Conservation (phyloP, 2,329 filamentous ascomycete genomes). For the Elsinoe fawcettii region DNA sequence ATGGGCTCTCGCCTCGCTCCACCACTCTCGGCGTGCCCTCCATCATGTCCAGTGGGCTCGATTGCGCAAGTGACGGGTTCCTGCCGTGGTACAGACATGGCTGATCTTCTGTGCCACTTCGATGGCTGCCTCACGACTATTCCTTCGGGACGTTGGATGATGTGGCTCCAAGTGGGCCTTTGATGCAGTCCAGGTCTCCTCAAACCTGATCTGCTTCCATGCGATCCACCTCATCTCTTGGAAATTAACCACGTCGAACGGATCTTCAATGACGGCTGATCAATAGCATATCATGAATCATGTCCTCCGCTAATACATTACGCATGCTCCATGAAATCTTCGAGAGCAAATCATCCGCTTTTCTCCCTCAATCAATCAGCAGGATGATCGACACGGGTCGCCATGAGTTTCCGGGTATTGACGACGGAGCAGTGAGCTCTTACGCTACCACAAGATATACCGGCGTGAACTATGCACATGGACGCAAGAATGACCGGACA, state of each 20-base stretch:
- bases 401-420: not conserved
- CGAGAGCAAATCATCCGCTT: conserved; percentile 1
- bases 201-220: not conserved
- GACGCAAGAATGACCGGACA: not conserved
- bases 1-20: conserved; percentile 6
- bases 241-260: conserved; percentile 1
- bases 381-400: conserved; percentile 8
- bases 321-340: not conserved
- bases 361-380: not conserved
- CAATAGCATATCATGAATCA: conserved; percentile 1
- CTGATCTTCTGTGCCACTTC: not conserved
- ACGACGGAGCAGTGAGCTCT: conserved; percentile 1
- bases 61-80: not conserved
- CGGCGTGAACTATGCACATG: not conserved
- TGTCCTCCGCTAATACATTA: not conserved
- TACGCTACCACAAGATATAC: not conserved
- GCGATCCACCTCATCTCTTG: conserved; percentile 10
- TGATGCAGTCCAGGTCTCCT: not conserved
- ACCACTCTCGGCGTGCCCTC: conserved; percentile 4
- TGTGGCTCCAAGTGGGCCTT: not conserved
- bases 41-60: not conserved
- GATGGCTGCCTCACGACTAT: not conserved
- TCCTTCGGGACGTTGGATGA: not conserved
- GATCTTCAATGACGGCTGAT: conserved; percentile 11
- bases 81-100: not conserved